Evolutionary conservation across 2,329 filamentous ascomycete species (phyloP), one percentile per base, ranked within the genome.

Genomic region (Xylariaceae sp.): DNA sequence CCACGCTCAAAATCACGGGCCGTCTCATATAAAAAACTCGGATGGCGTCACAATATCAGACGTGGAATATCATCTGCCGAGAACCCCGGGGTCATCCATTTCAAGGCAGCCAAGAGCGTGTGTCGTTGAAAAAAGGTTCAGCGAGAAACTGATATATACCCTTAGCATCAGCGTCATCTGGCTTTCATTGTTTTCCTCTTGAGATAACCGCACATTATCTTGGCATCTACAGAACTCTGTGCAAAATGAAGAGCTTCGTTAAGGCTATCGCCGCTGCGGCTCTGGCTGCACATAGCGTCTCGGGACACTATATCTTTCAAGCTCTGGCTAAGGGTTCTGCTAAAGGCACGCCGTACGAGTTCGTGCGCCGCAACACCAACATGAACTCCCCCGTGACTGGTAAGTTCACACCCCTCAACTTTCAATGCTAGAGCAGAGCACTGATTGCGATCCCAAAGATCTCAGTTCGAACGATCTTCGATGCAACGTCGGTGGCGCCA

Each of bases 301-400:
- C 72, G 3, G 75, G 65, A 2, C 75, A 77, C 61, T 78, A 78
- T 68, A 76, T 77, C 63, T 77, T 76, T 66, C 71, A 76, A 58
- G 63, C 74, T 28, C 61, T 77, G 33, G 59, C 65, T 7, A 67
- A 72, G 46, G 75, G 72, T 4, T 66, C 65, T 14, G 62, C 62
- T 16, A 73, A 72, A 61, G 74, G 69, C 31, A 62, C 59, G 36
- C 55, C 69, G 5, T 77, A 72, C 58, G 66, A 76, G 56, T 73
- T 73, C 62, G 69, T 81, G 58, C 75, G 78, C 23, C 71, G 70
- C 48, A 80, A 80, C 71, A 76, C 71, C 49, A 81, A 80, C 74
- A 71, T 76, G 63, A 80, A 80, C 71, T 78, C 75, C 8, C 78
- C 77, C 6, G 78, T 79, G 5, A 77, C 74, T 9, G 70, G 69